Base-by-base conservation (phyloP, 139 green algal species). In the Asterochloris erici region DNA sequence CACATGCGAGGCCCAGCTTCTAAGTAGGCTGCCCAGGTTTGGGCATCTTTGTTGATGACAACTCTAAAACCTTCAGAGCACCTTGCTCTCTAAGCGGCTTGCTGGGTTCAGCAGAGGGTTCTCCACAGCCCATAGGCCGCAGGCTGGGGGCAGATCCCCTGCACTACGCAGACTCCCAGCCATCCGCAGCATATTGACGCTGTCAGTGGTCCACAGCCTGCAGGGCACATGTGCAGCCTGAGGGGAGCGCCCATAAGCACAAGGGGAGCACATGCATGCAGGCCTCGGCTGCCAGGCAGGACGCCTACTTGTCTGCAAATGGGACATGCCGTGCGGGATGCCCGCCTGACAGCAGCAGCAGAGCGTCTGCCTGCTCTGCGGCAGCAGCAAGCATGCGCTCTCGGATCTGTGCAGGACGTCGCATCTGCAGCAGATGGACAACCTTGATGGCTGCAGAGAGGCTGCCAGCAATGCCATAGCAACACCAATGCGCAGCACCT, bases 121-220 rank as follows among this genome's bases (percentile, higher is more conserved):
- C 62, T 89, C 89, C 26, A 95, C 92, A 27, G 90, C 93, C 93
- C 93, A 96, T n/a, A 96, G 82, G 38, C 68, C 68, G 0, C 86
- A 21, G 16, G 73, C 4, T 74, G 84, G 21, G 0, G 90, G 84
- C 63, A 94, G 82, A 10, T 83, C 60, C 0, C 88, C 90, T 11
- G 68, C 26, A 24, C 63, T n/a, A 9, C 85, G 81, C 84, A 94
- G 84, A 12, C 63, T 75, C 2, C 47, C 21, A 16, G 90, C 91
- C 24, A 87, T 15, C 0, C 76, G 81, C 68, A 95, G 82, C 54
- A 88, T 86, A 64, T 89, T 82, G 0, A 93, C 74, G 79, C 85
- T 91, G 68, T 60, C 81, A 24, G 83, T 86, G 16, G 93, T 79
- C 81, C 87, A 82, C 60, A 73, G 19, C 21, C 66, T 73, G 66